Percentiles rank a stretch among this genome's conserved stretches.
These are phyloP conservation scores for Litsea cubeba DNA, from an alignment of 164 flowering plant species.

Conservation along the genomic window DNA sequence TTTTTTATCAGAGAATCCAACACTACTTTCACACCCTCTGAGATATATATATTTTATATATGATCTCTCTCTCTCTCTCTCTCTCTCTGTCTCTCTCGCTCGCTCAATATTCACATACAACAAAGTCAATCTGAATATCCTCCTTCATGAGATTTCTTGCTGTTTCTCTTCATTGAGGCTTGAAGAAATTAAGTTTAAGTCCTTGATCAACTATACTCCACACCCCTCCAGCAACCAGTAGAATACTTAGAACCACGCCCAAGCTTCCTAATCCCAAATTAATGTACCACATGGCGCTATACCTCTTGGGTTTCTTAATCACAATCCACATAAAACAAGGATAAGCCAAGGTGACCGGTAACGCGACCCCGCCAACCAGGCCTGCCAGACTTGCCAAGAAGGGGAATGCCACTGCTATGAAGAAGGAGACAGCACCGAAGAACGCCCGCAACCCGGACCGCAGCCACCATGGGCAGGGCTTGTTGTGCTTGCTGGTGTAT, in stretches of 20 bases:
- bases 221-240: slow-evolving; percentile 44
- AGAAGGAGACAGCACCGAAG: slow-evolving; percentile 45
- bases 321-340: slow-evolving; percentile 89
- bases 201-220: slow-evolving; percentile 49
- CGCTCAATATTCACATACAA: neutral
- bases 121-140: neutral
- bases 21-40: neutral
- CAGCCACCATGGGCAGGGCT: slow-evolving; percentile 49
- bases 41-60: neutral
- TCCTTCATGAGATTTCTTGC: neutral
- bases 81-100: neutral
- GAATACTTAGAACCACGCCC: slow-evolving; percentile 46
- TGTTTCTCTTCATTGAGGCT: slow-evolving; percentile 34
- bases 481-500: slow-evolving; percentile 35
- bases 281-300: slow-evolving; percentile 40
- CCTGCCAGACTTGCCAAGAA: slow-evolving; percentile 47
- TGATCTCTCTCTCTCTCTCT: neutral
- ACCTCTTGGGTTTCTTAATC: slow-evolving; percentile 51
- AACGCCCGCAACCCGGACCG: slow-evolving; percentile 34
- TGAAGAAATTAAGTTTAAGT: slow-evolving; percentile 50
- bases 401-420: slow-evolving; percentile 60
- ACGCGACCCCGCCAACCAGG: slow-evolving; percentile 59
- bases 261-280: slow-evolving; percentile 53
- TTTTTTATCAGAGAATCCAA: neutral
- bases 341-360: slow-evolving; percentile 67